These are phyloP conservation scores for Debaryomyces udenii DNA, from an alignment of 1,139 yeast genomes.

Conservation along the genomic window DNA sequence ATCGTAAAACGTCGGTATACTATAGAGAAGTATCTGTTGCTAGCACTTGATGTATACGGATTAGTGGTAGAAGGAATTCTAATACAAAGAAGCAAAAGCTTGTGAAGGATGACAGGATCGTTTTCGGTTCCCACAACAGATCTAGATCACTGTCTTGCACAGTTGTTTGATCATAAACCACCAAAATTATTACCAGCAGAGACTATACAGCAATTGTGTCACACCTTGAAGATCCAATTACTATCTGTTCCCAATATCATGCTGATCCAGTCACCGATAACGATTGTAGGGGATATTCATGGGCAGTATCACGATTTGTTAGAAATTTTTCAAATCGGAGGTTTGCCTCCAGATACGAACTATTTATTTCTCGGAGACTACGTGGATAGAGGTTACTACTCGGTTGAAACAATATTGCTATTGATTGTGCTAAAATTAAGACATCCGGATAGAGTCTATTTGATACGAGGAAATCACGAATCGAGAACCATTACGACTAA, in stretches of 20 bases:
- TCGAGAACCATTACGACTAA: constrained; percentile 94
- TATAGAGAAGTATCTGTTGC: no score
- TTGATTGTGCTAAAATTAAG: constrained; percentile 82
- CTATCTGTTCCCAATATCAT: constrained; percentile 68
- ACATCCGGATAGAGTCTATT: constrained; percentile 78
- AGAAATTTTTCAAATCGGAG: constrained; percentile 92
- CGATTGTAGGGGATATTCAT: constrained; percentile 98
- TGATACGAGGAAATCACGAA: constrained; percentile 94
- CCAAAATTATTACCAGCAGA: constrained; percentile 47
- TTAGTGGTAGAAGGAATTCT: no score
- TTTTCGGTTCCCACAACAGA: constrained; percentile 39
- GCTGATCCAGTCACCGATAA: constrained; percentile 80
- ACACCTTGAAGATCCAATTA: constrained; percentile 43
- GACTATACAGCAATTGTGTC: constrained; percentile 47
- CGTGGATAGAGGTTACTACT: constrained; percentile 85
- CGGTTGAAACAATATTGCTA: constrained; percentile 88
- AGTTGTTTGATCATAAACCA: constrained; percentile 46
- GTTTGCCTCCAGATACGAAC: constrained; percentile 90
- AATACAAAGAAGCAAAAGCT: no score
- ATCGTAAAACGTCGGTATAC: no score
- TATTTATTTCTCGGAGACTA: constrained; percentile 92
- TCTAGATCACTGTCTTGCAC: constrained; percentile 50
- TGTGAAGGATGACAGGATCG: constrained; percentile 36
- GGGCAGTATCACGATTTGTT: constrained; percentile 94
- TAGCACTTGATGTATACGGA: no score